phyloP scores from a whole-genome alignment of 352 stramenopile species.

The Phytophthora fragariae region DNA sequence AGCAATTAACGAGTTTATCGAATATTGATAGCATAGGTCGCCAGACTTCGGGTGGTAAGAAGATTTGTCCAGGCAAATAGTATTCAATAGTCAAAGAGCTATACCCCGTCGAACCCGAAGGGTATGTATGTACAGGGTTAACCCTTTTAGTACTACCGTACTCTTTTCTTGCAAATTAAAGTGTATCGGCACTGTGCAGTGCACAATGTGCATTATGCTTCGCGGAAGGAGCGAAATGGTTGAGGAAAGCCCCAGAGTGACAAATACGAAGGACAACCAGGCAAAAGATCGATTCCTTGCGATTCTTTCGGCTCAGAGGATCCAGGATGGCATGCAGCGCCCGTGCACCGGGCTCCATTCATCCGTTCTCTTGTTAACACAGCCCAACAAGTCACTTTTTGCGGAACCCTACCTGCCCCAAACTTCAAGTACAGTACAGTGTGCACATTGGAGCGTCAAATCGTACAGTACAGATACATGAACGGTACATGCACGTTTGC shows the following conservation, averaged over 20 bases:
- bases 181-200: no score
- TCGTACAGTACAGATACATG: background rate
- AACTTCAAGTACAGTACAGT: background rate
- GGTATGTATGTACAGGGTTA: no score
- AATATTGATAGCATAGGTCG: no score
- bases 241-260: background rate
- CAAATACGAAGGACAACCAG: background rate
- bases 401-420: no score
- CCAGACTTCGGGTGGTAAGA: no score
- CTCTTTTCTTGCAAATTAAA: no score
- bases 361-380: constrained; percentile 1
- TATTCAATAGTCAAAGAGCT: no score
- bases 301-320: background rate
- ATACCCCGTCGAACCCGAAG: no score
- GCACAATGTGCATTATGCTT: background rate
- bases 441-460: background rate
- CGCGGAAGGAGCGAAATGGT: background rate
- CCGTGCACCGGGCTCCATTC: background rate
- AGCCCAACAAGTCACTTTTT: background rate
- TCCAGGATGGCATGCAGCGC: background rate
- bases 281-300: background rate
- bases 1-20: no score
- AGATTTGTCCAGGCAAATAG: no score
- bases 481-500: no score
- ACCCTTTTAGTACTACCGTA: no score